Evolutionary conservation across 345 rosid species (phyloP).

Genomic region (Heritiera littoralis): DNA sequence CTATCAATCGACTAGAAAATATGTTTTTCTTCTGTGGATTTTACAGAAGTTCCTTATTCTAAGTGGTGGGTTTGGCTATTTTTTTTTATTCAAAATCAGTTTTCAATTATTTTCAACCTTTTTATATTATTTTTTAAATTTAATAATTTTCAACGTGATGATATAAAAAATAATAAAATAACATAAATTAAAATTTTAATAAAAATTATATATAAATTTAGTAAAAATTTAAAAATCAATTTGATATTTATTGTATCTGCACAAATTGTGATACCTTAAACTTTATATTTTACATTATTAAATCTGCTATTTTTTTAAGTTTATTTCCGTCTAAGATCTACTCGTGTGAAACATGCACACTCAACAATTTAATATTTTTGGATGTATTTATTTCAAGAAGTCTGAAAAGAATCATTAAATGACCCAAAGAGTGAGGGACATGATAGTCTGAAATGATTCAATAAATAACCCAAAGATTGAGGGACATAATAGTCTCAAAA

Average conservation of each 20-base stretch:
- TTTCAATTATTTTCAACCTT: not conserved
- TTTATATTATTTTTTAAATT: not conserved
- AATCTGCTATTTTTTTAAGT: not conserved
- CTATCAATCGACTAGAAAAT: not conserved
- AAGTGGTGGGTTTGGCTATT: not conserved
- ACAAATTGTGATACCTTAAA: too few relatives aligned
- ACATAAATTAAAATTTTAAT: too few relatives aligned
- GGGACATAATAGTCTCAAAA: not conserved
- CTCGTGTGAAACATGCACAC: not conserved
- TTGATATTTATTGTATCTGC: too few relatives aligned
- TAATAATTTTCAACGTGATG: too few relatives aligned
- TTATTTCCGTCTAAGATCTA: not conserved
- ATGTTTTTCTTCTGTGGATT: not conserved
- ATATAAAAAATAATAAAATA: too few relatives aligned
- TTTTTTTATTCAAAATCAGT: not conserved
- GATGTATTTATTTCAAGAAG: not conserved
- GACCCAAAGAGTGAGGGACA: too few relatives aligned
- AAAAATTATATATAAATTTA: too few relatives aligned
- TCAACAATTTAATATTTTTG: not conserved
- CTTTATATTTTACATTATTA: too few relatives aligned
- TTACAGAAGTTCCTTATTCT: not conserved
- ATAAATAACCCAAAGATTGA: too few relatives aligned
- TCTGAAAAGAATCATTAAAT: not conserved
- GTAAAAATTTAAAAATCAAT: too few relatives aligned
- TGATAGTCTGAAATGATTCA: not conserved